phyloP scores from a whole-genome alignment of 2,329 filamentous ascomycete genomes.

The Clonostachys rosea region DNA sequence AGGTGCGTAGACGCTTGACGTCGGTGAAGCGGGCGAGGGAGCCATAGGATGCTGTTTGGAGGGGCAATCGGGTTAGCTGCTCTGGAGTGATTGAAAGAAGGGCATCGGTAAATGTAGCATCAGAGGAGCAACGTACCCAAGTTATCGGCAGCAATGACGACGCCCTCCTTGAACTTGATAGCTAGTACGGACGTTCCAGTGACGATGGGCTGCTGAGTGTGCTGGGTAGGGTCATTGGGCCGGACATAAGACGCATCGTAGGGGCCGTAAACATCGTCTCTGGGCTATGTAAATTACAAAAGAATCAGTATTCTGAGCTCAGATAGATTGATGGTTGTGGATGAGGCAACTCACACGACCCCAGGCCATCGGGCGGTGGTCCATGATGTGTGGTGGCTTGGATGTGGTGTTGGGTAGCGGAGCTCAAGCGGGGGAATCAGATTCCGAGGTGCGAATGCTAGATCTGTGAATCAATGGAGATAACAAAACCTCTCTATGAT shows the following conservation, averaged over 20 bases:
- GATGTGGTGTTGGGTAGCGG: background rate
- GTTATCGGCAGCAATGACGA: slow-evolving; percentile 96
- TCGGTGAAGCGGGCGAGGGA: slow-evolving; percentile 95
- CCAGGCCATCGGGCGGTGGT: slow-evolving; percentile 70
- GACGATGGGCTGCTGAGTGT: slow-evolving; percentile 89
- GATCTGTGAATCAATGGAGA: no score
- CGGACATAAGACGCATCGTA: slow-evolving; percentile 88
- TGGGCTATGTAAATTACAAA: slow-evolving; percentile 55
- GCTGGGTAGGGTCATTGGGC: slow-evolving; percentile 65
- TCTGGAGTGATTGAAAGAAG: background rate
- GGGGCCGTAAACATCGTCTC: slow-evolving; percentile 93
- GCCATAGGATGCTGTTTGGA: slow-evolving; percentile 81
- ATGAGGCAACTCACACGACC: slow-evolving; percentile 53
- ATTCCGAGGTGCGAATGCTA: no score
- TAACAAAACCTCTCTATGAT: no score
- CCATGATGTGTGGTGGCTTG: slow-evolving; percentile 40
- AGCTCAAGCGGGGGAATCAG: no score
- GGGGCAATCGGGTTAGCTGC: background rate
- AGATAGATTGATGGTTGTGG: slow-evolving; percentile 5
- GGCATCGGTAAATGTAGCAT: background rate
- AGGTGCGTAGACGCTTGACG: slow-evolving; percentile 89
- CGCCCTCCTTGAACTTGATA: slow-evolving; percentile 93
- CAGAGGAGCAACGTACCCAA: slow-evolving; percentile 55
- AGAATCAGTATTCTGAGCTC: background rate
- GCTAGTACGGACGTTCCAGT: slow-evolving; percentile 95